phyloP scores from a whole-genome alignment of 306 rosid species.

The Alnus rubra region DNA sequence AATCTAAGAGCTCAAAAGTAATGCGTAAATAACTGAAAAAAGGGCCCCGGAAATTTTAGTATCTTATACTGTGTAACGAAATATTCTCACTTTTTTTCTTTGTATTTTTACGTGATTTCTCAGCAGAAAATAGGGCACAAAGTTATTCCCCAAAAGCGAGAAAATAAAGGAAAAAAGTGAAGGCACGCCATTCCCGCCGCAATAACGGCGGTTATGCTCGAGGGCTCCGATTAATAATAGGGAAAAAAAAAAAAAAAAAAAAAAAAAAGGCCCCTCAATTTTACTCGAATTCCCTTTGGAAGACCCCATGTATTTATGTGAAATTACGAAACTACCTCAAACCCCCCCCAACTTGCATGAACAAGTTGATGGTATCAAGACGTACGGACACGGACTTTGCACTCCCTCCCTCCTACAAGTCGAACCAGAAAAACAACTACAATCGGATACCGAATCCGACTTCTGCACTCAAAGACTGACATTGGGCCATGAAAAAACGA shows the following conservation, averaged over 20 bases:
- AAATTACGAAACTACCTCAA: conserved; percentile 46
- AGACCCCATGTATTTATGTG: conserved; percentile 4
- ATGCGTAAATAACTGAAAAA: conserved; percentile 12
- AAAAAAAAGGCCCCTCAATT: conserved; percentile 25
- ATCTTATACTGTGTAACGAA: not conserved
- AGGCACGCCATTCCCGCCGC: conserved; percentile 74
- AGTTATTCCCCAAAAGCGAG: conserved; percentile 32
- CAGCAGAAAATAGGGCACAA: conserved; percentile 10
- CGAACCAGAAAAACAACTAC: not conserved
- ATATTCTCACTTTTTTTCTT: conserved; percentile 21
- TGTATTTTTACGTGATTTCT: conserved; percentile 30
- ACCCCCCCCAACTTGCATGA: conserved; percentile 28
- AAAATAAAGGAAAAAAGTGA: not conserved
- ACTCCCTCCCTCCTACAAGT: conserved; percentile 4
- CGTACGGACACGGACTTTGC: conserved; percentile 27
- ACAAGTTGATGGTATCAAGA: not conserved
- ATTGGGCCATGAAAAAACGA: conserved; percentile 23
- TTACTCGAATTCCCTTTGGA: conserved; percentile 6
- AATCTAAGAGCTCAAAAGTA: conserved; percentile 29
- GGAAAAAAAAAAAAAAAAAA: too few species aligned
- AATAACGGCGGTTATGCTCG: conserved; percentile 55
- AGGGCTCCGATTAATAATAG: conserved; percentile 9
- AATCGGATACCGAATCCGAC: not conserved
- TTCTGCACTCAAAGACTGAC: not conserved
- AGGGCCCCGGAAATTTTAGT: conserved; percentile 20